These are phyloP conservation scores for Fusarium heterosporum DNA, from an alignment of 2,329 filamentous ascomycete species.

Conservation along the genomic window DNA sequence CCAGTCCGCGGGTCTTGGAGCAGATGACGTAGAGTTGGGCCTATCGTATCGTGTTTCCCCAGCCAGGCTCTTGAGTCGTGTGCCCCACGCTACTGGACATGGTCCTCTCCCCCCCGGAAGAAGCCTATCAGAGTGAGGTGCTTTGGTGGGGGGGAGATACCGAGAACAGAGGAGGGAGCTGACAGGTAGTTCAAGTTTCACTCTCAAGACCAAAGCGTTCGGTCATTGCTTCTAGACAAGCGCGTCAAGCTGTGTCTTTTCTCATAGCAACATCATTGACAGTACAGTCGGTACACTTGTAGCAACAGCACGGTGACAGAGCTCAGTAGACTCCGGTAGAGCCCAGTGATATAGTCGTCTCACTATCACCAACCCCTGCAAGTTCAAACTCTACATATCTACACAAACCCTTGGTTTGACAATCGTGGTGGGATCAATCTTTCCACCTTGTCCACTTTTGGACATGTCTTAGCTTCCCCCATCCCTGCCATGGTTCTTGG, in stretches of 20 bases:
- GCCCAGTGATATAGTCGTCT: no score
- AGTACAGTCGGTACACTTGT: no score
- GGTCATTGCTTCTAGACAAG: background rate
- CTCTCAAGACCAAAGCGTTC: background rate
- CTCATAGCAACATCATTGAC: no score
- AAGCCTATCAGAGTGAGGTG: constrained; percentile 10
- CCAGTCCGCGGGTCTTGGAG: constrained; percentile 25
- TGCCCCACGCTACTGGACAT: constrained; percentile 1
- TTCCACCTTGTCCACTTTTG: constrained; percentile 20
- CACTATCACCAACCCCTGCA: no score
- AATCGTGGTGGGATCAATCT: background rate
- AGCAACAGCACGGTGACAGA: background rate
- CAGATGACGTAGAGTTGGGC: constrained; percentile 26
- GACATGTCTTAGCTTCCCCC: constrained; percentile 12
- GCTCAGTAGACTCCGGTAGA: no score
- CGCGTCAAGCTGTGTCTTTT: background rate
- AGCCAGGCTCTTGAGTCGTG: constrained; percentile 6
- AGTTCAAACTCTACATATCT: no score
- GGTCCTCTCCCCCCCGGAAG: no score
- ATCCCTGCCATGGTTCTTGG: constrained; percentile 9
- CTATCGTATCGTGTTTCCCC: constrained; percentile 9
- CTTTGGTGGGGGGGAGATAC: no score
- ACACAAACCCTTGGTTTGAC: no score
- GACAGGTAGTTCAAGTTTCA: background rate
- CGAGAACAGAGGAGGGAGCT: background rate